Percentiles rank a stretch among this genome's conserved stretches.
Conservation (phyloP, 192 early-diverging fungal species). For the Gaertneriomyces sp. region DNA sequence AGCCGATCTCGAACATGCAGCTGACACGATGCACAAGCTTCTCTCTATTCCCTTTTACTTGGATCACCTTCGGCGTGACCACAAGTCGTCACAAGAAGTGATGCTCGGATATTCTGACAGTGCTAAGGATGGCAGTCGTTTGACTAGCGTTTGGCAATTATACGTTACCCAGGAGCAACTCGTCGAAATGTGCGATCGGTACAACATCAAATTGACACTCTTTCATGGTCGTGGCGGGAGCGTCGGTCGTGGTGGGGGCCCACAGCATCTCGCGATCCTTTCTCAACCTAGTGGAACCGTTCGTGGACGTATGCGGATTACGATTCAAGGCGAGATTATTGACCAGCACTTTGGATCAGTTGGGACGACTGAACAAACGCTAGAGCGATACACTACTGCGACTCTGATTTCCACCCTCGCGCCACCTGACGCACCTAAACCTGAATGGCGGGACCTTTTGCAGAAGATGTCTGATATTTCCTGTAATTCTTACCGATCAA, state of each 20-base stretch:
- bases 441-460: conserved; percentile 29
- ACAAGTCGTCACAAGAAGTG: conserved; percentile 32
- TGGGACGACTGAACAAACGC: conserved; percentile 34
- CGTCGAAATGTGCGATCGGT: conserved; percentile 23
- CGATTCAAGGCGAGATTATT: conserved; percentile 40
- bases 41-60: conserved; percentile 28
- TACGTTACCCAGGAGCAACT: conserved; percentile 29
- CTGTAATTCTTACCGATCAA: conserved; percentile 28
- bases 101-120: conserved; percentile 41
- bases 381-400: conserved; percentile 38
- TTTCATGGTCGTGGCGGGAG: conserved; percentile 40
- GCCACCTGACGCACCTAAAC: conserved; percentile 27
- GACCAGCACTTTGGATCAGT: conserved; percentile 35
- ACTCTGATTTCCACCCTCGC: conserved; percentile 36
- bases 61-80: conserved; percentile 1
- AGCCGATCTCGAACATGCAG: conserved; percentile 31
- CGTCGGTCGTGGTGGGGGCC: conserved; percentile 38
- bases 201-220: conserved; percentile 25
- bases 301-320: conserved; percentile 33
- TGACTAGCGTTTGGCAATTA: conserved; percentile 33
- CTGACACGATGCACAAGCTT: conserved; percentile 29
- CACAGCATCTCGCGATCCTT: conserved; percentile 40
- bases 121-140: conserved; percentile 34
- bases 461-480: conserved; percentile 29
- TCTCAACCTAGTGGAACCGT: conserved; percentile 38